Base-by-base conservation (phyloP, 495 filamentous ascomycete genomes). In the Alectoria sarmentosa region DNA sequence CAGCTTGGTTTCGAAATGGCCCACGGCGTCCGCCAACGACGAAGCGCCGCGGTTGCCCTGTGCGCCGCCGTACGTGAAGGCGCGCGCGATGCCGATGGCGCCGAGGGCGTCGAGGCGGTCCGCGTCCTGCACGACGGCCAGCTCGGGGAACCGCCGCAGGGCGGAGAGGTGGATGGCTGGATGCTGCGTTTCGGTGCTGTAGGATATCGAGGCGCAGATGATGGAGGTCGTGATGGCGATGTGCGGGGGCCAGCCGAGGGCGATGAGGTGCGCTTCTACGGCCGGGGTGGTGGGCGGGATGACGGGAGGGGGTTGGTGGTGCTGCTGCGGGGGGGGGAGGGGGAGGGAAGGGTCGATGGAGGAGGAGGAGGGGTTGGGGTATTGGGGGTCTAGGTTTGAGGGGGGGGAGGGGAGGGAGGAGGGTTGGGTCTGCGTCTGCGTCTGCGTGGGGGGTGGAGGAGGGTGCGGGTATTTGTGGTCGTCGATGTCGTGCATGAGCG, bases 61-160 rank as follows among this genome's bases (percentile, higher is more conserved):
- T 1, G 52, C 30, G 0, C 83, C 88, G 3, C 83, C 83, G 67
- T 78, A 89, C 8, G 85, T 81, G 69, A 91, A 90, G 23, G 83
- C 76, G 42, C 89, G 71, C 3, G 78, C 88, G 42, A 91, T 79
- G 3, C 89, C 89, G 9, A 91, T 77, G 2, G 86, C 86, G 9
- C 89, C 89, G 66, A 91, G 82, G 17, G 89, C 87, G 73, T 92
- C 89, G n/a, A 92, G 76, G 13, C 89, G 76, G 73, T 91, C 88
- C 1, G 89, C 89, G 71, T 91, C 89, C 71, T 91, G 89, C 2
- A 92, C 87, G 32, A 90, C 80, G 4, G 79, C 86, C 21, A 91
- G 77, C 73, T 91, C 89, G 1, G 89, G 89, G 71, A 86, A 74
- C 14, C 28, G 41, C 30, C 14, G 19, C 8, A 66, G 57, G 48